Base-by-base conservation (phyloP, 768 basidiomycete genomes). In the Stropharia rugosoannulata region DNA sequence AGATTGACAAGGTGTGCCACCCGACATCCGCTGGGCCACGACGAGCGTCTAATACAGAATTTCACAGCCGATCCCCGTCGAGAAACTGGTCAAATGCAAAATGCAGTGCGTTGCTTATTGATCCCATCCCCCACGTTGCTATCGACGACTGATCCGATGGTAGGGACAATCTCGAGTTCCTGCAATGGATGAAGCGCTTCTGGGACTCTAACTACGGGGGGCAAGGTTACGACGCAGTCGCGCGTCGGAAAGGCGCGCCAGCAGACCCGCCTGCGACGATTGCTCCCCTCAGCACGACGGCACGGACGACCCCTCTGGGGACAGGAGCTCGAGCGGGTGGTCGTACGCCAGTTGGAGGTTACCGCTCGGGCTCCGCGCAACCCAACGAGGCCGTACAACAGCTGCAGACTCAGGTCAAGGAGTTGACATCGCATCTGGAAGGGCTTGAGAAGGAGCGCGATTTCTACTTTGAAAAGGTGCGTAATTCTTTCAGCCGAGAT, bases 381-480 rank as follows among this genome's bases (percentile, higher is more conserved):
- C 79, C 86, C 9, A 84, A 79, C 61, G 90, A 90, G 60, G 80
- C 83, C 27, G 67, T 95, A 6, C 78, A 84, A 59, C 77, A 77
- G 40, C 73, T 96, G 54, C 90, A 89, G 59, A 72, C 75, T 0
- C 93, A 98, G 70, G 76, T 97, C 53, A 80, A 83, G 59, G 97
- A 98, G 59, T 79, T 97, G 76, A 83, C 84, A 36, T 69, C 76
- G 0, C 89, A 93, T 66, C 75, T 97, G 60, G 94, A 95, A 67
- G 91, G 92, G 1, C 75, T 98, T 38, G 95, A 98, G 79, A 98
- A 95, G 77, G 97, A 99, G 74, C 78, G 95, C 44, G 95, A 98
- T 70, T 98, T 99, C 72, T 99, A 99, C 74, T 99, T 98, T 71
- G 87, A 90, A 66, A 99, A 98, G 84, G 95, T 96, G 62, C 45